These are phyloP conservation scores for Rhizopogon rudus DNA, from an alignment of 768 basidiomycete genomes.

Conservation along the genomic window DNA sequence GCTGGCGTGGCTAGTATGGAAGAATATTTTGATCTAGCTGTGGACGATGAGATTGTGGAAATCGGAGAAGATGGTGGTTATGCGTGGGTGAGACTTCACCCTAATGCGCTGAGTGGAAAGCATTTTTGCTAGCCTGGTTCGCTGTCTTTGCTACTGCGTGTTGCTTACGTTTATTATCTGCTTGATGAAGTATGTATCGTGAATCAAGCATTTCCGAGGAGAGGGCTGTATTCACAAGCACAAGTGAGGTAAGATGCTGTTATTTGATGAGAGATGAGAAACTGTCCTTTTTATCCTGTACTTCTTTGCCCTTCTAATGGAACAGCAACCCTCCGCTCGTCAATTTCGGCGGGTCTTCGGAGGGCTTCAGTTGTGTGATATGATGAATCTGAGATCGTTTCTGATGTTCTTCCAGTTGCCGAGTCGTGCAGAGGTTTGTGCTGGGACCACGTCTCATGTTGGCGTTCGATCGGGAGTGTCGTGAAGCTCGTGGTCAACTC, in stretches of 20 bases:
- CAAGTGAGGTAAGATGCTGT: too few relatives aligned
- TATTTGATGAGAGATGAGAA: too few relatives aligned
- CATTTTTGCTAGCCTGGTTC: not conserved
- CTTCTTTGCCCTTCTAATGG: too few relatives aligned
- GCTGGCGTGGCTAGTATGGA: constrained; percentile 38
- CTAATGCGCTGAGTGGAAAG: not conserved
- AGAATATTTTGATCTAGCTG: constrained; percentile 36
- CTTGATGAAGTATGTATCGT: constrained; percentile 5
- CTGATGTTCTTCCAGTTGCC: too few relatives aligned
- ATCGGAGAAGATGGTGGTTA: constrained; percentile 33
- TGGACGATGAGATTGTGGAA: constrained; percentile 32
- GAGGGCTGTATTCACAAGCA: constrained; percentile 19
- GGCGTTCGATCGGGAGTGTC: too few relatives aligned
- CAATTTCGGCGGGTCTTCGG: too few relatives aligned
- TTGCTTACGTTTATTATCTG: not conserved
- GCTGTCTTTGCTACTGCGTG: not conserved
- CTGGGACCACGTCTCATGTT: too few relatives aligned
- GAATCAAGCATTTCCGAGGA: constrained; percentile 12
- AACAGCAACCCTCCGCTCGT: too few relatives aligned
- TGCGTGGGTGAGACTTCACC: constrained; percentile 26
- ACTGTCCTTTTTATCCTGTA: constrained; percentile 36
- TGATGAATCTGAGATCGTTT: too few relatives aligned
- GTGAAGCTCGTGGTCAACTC: too few relatives aligned
- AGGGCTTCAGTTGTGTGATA: too few relatives aligned
- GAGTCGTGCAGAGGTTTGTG: too few relatives aligned